Percentiles rank a stretch among this genome's conserved stretches.
Evolutionary conservation across 352 stramenopile species (phyloP).

Genomic region (Globisporangium sylvaticum): DNA sequence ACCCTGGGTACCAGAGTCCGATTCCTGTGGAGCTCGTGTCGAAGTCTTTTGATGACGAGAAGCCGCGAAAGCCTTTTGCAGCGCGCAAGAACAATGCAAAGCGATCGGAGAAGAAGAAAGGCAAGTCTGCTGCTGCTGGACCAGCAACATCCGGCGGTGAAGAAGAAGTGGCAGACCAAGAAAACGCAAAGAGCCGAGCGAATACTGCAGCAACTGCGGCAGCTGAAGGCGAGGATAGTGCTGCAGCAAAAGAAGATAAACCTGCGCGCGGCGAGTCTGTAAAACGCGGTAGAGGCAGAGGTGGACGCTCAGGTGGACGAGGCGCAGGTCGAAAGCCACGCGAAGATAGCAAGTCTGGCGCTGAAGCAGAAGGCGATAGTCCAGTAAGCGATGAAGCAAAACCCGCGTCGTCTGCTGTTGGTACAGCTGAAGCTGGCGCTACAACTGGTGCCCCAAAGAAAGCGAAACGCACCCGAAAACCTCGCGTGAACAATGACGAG

Average conservation of each 20-base stretch:
- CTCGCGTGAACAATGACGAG: constrained; percentile 1
- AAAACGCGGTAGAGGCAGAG: constrained; percentile 16
- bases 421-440: neutral
- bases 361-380: constrained; percentile 5
- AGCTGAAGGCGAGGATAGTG: neutral
- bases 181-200: constrained; percentile 5
- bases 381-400: constrained; percentile 2
- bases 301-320: constrained; percentile 22
- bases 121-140: constrained; percentile 10
- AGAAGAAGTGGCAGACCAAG: constrained; percentile 16
- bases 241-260: constrained; percentile 2
- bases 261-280: neutral
- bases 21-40: constrained; percentile 58
- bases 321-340: constrained; percentile 11
- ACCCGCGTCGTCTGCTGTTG: neutral
- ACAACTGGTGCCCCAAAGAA: constrained; percentile 3
- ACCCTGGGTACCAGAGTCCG: constrained; percentile 71
- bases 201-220: neutral
- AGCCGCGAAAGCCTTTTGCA: constrained; percentile 10
- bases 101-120: constrained; percentile 18
- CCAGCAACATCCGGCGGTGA: constrained; percentile 1
- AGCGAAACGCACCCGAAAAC: constrained; percentile 6
- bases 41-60: constrained; percentile 29
- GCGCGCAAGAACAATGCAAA: constrained; percentile 23
- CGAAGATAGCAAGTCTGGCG: constrained; percentile 11